Percentiles rank a stretch among this genome's conserved stretches.
Conservation (phyloP, 176 grass and related monocot species). For the Avena sativa region DNA sequence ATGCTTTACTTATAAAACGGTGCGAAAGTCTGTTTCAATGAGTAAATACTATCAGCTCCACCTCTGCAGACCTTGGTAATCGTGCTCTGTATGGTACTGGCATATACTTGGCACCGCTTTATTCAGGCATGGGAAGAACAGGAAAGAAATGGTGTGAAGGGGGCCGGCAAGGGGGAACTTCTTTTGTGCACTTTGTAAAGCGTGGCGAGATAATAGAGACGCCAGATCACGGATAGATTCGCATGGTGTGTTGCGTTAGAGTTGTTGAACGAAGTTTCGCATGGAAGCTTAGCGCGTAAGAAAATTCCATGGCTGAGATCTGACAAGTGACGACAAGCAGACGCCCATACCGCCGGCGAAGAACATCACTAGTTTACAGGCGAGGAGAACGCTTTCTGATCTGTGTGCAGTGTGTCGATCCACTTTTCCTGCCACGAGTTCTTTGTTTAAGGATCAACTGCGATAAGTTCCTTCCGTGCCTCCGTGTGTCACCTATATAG, state of each 20-base stretch:
- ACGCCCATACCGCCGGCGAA: neutral
- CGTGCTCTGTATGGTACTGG: no score
- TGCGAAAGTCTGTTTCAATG: no score
- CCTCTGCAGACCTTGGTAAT: no score
- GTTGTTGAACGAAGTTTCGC: neutral
- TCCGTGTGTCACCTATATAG: neutral
- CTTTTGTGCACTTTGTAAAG: slow-evolving; percentile 20
- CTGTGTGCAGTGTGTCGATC: neutral
- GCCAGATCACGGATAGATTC: neutral
- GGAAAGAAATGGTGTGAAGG: neutral
- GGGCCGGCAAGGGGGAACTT: neutral
- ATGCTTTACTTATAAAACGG: no score
- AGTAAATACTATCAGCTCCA: no score
- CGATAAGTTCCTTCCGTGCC: neutral
- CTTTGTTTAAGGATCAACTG: no score
- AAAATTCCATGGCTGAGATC: slow-evolving; percentile 5
- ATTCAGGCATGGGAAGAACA: neutral
- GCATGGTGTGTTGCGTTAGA: neutral
- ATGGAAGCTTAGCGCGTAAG: slow-evolving; percentile 40
- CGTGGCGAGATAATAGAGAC: neutral
- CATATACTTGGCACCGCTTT: neutral
- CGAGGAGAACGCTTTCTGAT: neutral
- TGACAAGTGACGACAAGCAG: neutral
- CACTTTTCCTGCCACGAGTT: neutral
- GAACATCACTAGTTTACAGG: neutral